Evolutionary conservation across 805 yeast genomes (phyloP).

Genomic region (Kodamaea sagamina): DNA sequence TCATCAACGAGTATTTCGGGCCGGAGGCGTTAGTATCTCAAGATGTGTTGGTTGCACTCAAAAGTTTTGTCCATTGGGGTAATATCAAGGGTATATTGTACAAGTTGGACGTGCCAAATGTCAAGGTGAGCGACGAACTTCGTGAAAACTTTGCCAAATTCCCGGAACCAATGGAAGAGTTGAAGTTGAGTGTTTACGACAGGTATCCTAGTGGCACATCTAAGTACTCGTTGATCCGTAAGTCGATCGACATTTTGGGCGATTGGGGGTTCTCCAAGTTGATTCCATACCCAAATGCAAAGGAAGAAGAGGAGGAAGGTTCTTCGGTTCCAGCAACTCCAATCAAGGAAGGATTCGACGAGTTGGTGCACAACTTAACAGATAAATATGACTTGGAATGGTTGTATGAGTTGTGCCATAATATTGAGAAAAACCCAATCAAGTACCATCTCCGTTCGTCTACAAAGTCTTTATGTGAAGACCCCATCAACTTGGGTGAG

Average conservation of each 20-base stretch:
- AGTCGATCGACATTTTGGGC: constrained; percentile 37
- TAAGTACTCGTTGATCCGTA: constrained; percentile 44
- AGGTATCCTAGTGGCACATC: constrained; percentile 59
- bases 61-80: constrained; percentile 58
- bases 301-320: constrained; percentile 2
- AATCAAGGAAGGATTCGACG: background rate
- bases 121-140: constrained; percentile 35
- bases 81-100: constrained; percentile 49
- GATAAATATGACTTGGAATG: constrained; percentile 28
- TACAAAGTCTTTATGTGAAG: constrained; percentile 32
- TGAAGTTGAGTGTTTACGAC: constrained; percentile 40
- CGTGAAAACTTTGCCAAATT: constrained; percentile 35
- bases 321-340: constrained; percentile 5
- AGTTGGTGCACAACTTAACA: background rate
- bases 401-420: constrained; percentile 43
- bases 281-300: constrained; percentile 34
- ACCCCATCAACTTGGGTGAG: constrained; percentile 39
- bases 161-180: constrained; percentile 44
- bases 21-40: constrained; percentile 38
- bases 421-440: constrained; percentile 50
- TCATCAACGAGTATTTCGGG: constrained; percentile 43
- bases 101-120: constrained; percentile 40
- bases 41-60: constrained; percentile 48
- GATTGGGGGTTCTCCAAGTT: constrained; percentile 41
- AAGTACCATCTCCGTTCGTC: constrained; percentile 48